phyloP scores from a whole-genome alignment of 75 land plant species.

The Picea glauca region DNA sequence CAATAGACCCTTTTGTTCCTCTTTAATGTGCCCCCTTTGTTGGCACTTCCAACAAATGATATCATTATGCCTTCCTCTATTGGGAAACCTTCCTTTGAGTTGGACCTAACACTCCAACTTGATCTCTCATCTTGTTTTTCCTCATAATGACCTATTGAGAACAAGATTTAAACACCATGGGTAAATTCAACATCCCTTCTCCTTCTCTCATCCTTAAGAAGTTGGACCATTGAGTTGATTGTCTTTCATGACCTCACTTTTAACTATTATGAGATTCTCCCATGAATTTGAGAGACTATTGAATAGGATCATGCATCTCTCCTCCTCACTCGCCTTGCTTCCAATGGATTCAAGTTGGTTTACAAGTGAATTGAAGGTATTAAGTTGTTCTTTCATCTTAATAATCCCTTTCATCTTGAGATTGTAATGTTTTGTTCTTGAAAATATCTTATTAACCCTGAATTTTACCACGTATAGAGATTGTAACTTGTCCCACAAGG shows the following conservation, averaged over 20 bases:
- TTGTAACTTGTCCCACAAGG: too few relatives aligned
- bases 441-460: too few relatives aligned
- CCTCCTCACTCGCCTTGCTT: too few relatives aligned
- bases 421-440: too few relatives aligned
- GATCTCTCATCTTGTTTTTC: background rate
- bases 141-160: background rate
- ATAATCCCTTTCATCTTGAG: too few relatives aligned
- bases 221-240: background rate
- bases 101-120: background rate
- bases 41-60: background rate
- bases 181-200: background rate
- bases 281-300: too few relatives aligned
- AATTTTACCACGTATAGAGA: too few relatives aligned
- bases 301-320: too few relatives aligned
- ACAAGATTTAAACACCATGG: background rate
- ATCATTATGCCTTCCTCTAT: background rate
- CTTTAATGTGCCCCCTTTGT: background rate
- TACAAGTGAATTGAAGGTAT: too few relatives aligned
- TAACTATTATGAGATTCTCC: background rate
- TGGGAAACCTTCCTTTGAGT: background rate
- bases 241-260: background rate
- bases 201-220: background rate
- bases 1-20: background rate
- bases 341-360: too few relatives aligned
- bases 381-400: too few relatives aligned